Percentiles rank a stretch among this genome's conserved stretches.
Conservation (phyloP, 768 basidiomycete genomes). For the Tylopilus subfusipes region DNA sequence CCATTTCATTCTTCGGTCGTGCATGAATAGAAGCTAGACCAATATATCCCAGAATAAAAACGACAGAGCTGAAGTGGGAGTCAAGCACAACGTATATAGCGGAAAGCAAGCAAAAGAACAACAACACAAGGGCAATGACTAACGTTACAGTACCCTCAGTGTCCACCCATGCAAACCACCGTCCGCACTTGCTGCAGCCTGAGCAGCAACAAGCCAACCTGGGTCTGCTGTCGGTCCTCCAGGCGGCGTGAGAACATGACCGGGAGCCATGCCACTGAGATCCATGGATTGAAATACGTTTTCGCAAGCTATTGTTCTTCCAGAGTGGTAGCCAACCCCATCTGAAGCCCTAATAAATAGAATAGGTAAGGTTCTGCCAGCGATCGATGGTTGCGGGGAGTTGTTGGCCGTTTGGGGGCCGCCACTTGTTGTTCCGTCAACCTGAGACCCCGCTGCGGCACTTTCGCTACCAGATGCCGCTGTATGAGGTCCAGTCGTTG, state of each 20-base stretch:
- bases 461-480: conserved; percentile 25
- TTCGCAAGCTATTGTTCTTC: conserved; percentile 78
- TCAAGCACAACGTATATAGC: conserved; percentile 26
- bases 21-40: conserved; percentile 5
- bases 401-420: conserved; percentile 19
- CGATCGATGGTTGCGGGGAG: conserved; percentile 47
- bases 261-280: conserved; percentile 46
- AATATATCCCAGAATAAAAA: conserved; percentile 10
- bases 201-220: conserved; percentile 72
- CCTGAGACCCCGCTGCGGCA: conserved; percentile 24
- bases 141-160: conserved; percentile 65
- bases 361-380: conserved; percentile 69
- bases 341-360: conserved; percentile 79
- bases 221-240: conserved; percentile 50
- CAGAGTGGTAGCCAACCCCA: conserved; percentile 88
- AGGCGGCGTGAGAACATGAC: conserved; percentile 43
- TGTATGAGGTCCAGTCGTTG: conserved; percentile 37
- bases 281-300: conserved; percentile 73
- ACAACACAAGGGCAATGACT: conserved; percentile 20
- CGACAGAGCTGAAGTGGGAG: conserved; percentile 7
- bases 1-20: conserved; percentile 9
- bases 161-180: conserved; percentile 76
- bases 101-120: conserved; percentile 26
- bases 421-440: conserved; percentile 27
- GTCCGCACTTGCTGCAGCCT: conserved; percentile 62